Evolutionary conservation across 1,284 basidiomycete species (phyloP), one percentile per base, ranked within the genome.

Genomic region (Moesziomyces sp.): DNA sequence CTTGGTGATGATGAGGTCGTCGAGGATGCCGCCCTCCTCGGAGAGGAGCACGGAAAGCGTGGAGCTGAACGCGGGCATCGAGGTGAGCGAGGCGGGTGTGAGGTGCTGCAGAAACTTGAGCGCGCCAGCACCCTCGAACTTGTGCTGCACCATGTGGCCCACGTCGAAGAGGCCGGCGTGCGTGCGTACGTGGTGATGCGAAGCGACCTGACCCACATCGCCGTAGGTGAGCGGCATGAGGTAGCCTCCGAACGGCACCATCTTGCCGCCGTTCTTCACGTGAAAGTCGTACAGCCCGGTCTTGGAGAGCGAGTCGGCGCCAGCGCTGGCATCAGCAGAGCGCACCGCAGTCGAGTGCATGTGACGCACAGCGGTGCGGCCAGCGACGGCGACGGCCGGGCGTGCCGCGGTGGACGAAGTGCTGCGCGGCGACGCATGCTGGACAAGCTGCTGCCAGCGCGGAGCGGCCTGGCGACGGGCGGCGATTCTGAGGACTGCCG

Each of bases 201-300:
- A 95, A 2, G 91, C 90, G 53, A 94, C 94, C 68, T 67, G 79
- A 21, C 64, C 80, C n/a, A 81, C 88, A 18, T 90, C 91, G 26
- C 66, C 69, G 81, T 97, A 99, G 5, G 89, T 86, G 54, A 99
- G 87, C 0, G 96, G 96, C 96, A 99, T 99, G 14, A 90, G 89
- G 85, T 90, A 98, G 5, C 96, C 96, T 1, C 93, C 95, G 84
- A 98, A 99, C 0, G 93, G 91, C 1, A 98, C 94, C 92, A 99
- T 95, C 86, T 97, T 97, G 18, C 91, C 97, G 42, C 89, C 91
- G 83, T 94, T 88, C 73, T 89, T 83, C 61, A 93, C 85, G 84
- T 99, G 95, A 83, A 96, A 96, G 79, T 96, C 92, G 81, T 97
- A 94, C 30, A 99, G 87, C 0, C 90, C 90, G 0, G 96, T 99